phyloP scores from a whole-genome alignment of 176 grass and related monocot genomes.

The Lolium multiflorum region DNA sequence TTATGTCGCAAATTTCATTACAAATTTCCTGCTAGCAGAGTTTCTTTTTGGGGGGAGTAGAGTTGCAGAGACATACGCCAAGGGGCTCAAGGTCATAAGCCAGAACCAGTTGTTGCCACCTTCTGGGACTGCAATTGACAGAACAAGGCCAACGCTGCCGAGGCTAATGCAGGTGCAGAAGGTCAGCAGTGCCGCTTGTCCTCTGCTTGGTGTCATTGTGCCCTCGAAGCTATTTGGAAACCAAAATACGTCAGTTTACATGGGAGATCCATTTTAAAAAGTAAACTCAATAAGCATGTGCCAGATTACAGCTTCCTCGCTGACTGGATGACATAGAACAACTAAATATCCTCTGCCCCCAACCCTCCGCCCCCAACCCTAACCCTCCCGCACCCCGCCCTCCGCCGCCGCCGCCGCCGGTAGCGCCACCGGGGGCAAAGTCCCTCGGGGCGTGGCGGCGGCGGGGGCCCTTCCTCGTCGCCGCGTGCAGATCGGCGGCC shows the following conservation, averaged over 20 bases:
- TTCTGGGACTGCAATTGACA: conserved; percentile 88
- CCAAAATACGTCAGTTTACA: background rate
- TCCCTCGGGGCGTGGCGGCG: no score
- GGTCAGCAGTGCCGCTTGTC: conserved; percentile 87
- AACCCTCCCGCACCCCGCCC: no score
- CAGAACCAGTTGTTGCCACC: conserved; percentile 99
- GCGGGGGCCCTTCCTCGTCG: no score
- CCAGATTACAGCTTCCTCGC: background rate
- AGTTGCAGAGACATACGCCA: conserved; percentile 69
- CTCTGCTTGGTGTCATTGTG: conserved; percentile 87
- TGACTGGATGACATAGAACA: background rate
- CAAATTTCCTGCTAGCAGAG: conserved; percentile 29
- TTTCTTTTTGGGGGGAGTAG: background rate
- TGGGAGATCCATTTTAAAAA: background rate
- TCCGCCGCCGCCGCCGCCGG: no score
- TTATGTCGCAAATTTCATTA: conserved; percentile 14
- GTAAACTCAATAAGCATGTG: background rate
- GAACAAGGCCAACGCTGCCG: conserved; percentile 81
- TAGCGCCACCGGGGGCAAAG: no score
- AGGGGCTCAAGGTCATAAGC: conserved; percentile 87
- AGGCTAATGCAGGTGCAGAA: conserved; percentile 98
- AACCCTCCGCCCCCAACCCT: no score
- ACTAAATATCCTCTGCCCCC: no score
- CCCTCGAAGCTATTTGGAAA: conserved; percentile 78
- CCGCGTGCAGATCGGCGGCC: no score